phyloP scores from a whole-genome alignment of 139 green algal genomes.

The Gonium pectorale region DNA sequence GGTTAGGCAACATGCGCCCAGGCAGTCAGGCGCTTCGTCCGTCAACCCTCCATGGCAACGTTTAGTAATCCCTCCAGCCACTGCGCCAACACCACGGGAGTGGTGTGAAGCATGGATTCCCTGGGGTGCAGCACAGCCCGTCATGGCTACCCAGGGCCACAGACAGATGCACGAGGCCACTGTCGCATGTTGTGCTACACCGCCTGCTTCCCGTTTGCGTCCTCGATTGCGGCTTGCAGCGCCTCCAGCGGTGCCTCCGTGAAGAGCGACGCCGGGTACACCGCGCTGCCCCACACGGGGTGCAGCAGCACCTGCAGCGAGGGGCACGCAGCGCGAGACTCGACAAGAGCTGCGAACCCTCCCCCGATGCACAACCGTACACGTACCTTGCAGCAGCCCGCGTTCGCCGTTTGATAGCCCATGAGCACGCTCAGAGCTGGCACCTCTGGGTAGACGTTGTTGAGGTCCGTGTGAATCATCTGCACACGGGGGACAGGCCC shows the following conservation, averaged over 20 bases:
- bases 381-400: conserved; percentile 75
- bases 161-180: too few species aligned
- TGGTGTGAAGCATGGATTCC: too few species aligned
- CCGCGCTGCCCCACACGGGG: conserved; percentile 87
- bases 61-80: too few species aligned
- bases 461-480: conserved; percentile 85
- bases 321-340: too few species aligned
- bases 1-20: too few species aligned
- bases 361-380: background rate
- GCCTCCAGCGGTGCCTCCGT: conserved; percentile 77
- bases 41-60: too few species aligned
- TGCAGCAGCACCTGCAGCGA: conserved; percentile 82
- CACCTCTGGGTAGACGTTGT: conserved; percentile 90
- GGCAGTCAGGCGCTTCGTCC: too few species aligned
- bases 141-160: too few species aligned
- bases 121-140: too few species aligned
- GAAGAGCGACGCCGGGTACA: conserved; percentile 95
- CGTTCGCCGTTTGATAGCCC: conserved; percentile 69
- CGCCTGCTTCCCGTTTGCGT: background rate
- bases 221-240: conserved; percentile 61
- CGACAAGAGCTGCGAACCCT: too few species aligned
- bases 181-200: too few species aligned
- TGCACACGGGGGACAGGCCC: conserved; percentile 28
- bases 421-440: conserved; percentile 67
- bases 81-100: too few species aligned